phyloP scores from a whole-genome alignment of 106 monocot genomes.

The Agapanthus africanus region DNA sequence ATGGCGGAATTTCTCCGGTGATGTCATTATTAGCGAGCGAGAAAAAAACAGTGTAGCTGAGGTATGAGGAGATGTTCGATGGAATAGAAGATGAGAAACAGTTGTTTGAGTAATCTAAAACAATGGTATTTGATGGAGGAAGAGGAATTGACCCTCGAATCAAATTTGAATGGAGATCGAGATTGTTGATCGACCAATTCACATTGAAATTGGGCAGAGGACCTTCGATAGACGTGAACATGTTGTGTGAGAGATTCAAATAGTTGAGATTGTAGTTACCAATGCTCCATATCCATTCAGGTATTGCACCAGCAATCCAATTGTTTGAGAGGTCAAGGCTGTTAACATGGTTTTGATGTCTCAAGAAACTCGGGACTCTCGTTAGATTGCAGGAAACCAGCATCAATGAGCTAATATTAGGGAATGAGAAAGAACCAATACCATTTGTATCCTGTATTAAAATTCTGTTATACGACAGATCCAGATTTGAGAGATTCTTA shows the following conservation, averaged over 20 bases:
- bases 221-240: constrained; percentile 40
- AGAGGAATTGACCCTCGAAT: constrained; percentile 49
- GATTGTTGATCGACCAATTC: constrained; percentile 8
- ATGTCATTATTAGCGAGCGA: constrained; percentile 46
- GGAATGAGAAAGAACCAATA: constrained; percentile 14
- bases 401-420: constrained; percentile 23
- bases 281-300: constrained; percentile 65
- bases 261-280: constrained; percentile 2
- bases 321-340: constrained; percentile 61
- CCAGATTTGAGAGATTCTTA: constrained; percentile 38
- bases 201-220: constrained; percentile 10
- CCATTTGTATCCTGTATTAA: constrained; percentile 16
- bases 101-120: constrained; percentile 74
- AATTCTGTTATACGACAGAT: constrained; percentile 48
- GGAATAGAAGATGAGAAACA: constrained; percentile 45
- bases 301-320: constrained; percentile 49
- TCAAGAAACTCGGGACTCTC: constrained; percentile 38
- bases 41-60: constrained; percentile 34
- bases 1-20: constrained; percentile 44
- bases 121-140: constrained; percentile 19
- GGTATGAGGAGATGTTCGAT: constrained; percentile 14
- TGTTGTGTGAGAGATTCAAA: constrained; percentile 61
- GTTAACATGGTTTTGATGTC: constrained; percentile 15
- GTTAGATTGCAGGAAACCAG: constrained; percentile 51
- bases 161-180: constrained; percentile 66